Conservation (phyloP, 805 yeast species). For the Zygoascus tannicola region DNA sequence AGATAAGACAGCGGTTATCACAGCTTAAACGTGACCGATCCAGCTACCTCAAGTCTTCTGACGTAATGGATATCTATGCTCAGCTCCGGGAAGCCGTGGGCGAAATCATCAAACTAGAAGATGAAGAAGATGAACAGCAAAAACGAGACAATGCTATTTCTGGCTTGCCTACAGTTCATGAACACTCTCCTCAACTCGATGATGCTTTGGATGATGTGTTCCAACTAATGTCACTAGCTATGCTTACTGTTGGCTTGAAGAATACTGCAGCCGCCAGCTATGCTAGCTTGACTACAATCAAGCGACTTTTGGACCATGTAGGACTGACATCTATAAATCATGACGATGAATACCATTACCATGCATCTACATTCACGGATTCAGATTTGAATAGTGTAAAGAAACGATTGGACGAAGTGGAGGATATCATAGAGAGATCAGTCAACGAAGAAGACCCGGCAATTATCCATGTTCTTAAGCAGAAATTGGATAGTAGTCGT, state of each 20-base stretch:
- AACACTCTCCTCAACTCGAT: conserved; percentile 40
- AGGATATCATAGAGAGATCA: conserved; percentile 42
- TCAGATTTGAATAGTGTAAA: conserved; percentile 76
- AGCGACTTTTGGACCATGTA: conserved; percentile 72
- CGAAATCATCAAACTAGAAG: conserved; percentile 24
- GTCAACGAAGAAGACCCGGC: conserved; percentile 35
- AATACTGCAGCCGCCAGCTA: conserved; percentile 91
- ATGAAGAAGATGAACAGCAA: conserved; percentile 21
- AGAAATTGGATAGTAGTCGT: conserved; percentile 56
- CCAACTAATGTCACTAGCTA: conserved; percentile 76
- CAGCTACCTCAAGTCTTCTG: conserved; percentile 26
- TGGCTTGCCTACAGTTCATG: background rate
- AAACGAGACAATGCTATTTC: too few species aligned
- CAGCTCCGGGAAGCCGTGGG: conserved; percentile 24
- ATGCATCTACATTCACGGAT: conserved; percentile 70
- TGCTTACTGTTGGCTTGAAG: conserved; percentile 84
- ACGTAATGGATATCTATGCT: conserved; percentile 23
- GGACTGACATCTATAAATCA: conserved; percentile 23
- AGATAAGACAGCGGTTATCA: conserved; percentile 22
- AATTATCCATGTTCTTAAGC: conserved; percentile 51
- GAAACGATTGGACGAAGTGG: conserved; percentile 62
- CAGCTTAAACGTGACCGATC: conserved; percentile 28
- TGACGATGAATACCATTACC: conserved; percentile 26
- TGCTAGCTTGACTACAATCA: conserved; percentile 80
- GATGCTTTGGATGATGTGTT: conserved; percentile 77